Evolutionary conservation across 768 basidiomycete genomes (phyloP).

Genomic region (Lentinula sp.): DNA sequence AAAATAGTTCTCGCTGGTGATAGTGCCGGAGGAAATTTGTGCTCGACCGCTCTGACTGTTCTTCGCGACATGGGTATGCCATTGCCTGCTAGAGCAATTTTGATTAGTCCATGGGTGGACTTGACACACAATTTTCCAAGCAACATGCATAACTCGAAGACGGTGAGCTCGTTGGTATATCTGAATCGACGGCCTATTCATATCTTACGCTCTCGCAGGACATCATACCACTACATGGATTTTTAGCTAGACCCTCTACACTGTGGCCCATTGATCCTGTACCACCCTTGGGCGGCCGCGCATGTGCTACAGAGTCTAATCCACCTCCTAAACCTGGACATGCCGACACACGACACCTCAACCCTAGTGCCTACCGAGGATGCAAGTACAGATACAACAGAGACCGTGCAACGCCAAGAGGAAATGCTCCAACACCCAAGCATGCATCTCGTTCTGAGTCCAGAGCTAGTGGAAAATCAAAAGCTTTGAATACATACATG

Average conservation of each 20-base stretch:
- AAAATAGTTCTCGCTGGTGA: conserved; percentile 78
- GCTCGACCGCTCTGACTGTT: conserved; percentile 52
- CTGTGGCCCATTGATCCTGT: conserved; percentile 49
- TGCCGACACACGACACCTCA: conserved; percentile 40
- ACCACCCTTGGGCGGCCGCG: conserved; percentile 26
- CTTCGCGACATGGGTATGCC: conserved; percentile 68
- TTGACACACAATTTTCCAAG: conserved; percentile 83
- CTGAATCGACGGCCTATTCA: not conserved
- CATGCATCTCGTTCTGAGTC: not conserved
- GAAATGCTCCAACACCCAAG: conserved; percentile 21
- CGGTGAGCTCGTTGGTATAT: conserved; percentile 30
- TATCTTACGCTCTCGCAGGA: conserved; percentile 34
- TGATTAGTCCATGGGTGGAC: conserved; percentile 79
- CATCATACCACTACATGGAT: conserved; percentile 62
- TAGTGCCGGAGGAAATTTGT: conserved; percentile 70
- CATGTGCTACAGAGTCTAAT: conserved; percentile 28
- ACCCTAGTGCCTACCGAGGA: conserved; percentile 24
- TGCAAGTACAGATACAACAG: conserved; percentile 8
- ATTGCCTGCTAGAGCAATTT: conserved; percentile 67
- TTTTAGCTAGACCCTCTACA: conserved; percentile 53
- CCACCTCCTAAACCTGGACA: conserved; percentile 45
- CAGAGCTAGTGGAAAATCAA: not conserved
- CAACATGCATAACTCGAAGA: conserved; percentile 59
- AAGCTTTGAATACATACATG: conserved; percentile 14
- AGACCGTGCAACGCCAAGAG: conserved; percentile 20